Base-by-base conservation (phyloP, 2,329 filamentous ascomycete genomes). In the Verticillium albo-atrum region DNA sequence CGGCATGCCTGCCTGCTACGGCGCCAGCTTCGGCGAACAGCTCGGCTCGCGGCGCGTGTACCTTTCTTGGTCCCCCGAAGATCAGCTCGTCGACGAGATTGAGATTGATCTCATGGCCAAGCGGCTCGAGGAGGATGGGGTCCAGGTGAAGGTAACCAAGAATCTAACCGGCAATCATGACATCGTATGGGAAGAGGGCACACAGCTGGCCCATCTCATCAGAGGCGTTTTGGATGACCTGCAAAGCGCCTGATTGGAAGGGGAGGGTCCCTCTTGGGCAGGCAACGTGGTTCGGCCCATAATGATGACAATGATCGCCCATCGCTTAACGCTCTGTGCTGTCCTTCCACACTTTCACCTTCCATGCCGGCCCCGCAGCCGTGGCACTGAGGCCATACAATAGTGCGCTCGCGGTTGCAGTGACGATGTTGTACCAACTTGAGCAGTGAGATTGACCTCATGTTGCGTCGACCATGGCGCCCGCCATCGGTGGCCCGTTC, bases 111-210 rank as follows among this genome's bases (percentile, higher is more conserved):
- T 71, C 17, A 86, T 90, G 82, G 75, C 78, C 58, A 68, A 69
- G 61, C 74, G 75, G 56, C 71, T 89, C 32, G 61, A 30, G 42
- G 67, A 72, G 34, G 71, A 76, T 72, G 70, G 72, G 72, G 61
- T 80, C 55, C 58, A 63, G 12, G 61, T 68, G 15, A 61, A 65
- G 5, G 63, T 70, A 34, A 56, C 71, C 34, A 76, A 70, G 62
- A 78, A 84, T 65, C 68, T 87, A 56, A 71, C 70, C 9, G 88
- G 85, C 4, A 77, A 76, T 37, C 89, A 92, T 71, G 83, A 90
- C 71, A 80, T 82, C 63, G 75, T 89, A 3, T 89, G 87, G 85
- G 68, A 82, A 68, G 78, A 83, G 60, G 88, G 88, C 17, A 69
- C 70, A 34, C 81, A 86, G 64, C 70, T 89, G 55, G 84, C 82